A percentile compares a stretch with the other conserved stretches of the same genome.
These are phyloP conservation scores for Capsicum rhomboideum DNA, from an alignment of 257 asterid genomes.

Conservation along the genomic window DNA sequence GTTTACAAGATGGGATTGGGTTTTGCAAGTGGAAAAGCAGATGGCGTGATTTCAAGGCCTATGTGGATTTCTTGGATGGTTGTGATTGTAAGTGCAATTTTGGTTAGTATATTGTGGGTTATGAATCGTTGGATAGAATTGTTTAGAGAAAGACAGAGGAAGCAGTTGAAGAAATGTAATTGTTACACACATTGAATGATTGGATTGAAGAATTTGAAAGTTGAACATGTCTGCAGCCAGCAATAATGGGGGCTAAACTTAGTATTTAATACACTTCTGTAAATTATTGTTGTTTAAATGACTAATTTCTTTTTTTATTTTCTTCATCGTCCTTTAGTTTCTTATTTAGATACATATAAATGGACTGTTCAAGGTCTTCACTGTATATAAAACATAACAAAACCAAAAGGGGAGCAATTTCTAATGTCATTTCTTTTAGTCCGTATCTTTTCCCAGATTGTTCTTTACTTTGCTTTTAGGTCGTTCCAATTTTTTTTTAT, in stretches of 20 bases:
- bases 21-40: constrained; percentile 17
- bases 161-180: constrained; percentile 28
- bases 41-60: constrained; percentile 46
- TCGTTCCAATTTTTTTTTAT: too few species aligned
- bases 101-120: constrained; percentile 63
- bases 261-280: neutral
- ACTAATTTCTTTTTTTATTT: neutral
- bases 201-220: neutral
- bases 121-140: constrained; percentile 49
- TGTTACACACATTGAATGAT: neutral
- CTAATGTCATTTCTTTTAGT: neutral
- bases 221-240: neutral
- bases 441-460: neutral
- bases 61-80: constrained; percentile 72
- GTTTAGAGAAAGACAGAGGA: constrained; percentile 27
- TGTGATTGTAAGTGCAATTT: constrained; percentile 47
- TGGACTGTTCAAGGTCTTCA: neutral
- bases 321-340: neutral
- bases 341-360: neutral
- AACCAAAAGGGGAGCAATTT: neutral
- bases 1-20: constrained; percentile 34
- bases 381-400: neutral
- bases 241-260: neutral
- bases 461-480: neutral
- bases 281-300: neutral